Conservation (phyloP, 345 rosid genomes). For the Hypericum perforatum region DNA sequence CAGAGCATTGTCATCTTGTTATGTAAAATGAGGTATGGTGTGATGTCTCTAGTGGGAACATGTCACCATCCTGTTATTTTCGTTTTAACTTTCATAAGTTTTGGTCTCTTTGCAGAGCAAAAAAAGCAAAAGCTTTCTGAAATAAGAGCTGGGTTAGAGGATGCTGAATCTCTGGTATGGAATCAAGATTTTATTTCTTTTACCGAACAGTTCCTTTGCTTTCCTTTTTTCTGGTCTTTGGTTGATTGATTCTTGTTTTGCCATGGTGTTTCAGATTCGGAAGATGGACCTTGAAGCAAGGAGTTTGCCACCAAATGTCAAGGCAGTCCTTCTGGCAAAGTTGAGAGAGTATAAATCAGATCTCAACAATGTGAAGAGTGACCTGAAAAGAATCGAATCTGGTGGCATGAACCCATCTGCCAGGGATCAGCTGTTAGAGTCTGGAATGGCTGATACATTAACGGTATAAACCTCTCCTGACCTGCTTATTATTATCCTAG, state of each 20-base stretch:
- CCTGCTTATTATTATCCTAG: background rate
- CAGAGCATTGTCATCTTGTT: too few relatives aligned
- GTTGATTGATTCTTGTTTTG: background rate
- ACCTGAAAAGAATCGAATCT: background rate
- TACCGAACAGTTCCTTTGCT: background rate
- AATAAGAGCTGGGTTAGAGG: slow-evolving; percentile 19
- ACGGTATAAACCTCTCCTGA: background rate
- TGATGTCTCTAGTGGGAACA: too few relatives aligned
- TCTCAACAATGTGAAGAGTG: slow-evolving; percentile 5
- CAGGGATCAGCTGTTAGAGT: slow-evolving; percentile 1
- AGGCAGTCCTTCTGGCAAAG: slow-evolving; percentile 4
- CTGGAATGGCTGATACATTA: background rate
- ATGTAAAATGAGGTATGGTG: too few relatives aligned
- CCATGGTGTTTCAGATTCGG: background rate
- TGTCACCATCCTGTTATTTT: too few relatives aligned
- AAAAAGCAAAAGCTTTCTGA: slow-evolving; percentile 24
- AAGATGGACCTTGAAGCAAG: slow-evolving; percentile 5
- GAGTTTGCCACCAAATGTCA: slow-evolving; percentile 7
- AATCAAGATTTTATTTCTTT: background rate
- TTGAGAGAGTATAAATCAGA: slow-evolving; percentile 2
- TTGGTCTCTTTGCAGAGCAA: slow-evolving; percentile 15
- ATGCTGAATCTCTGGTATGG: slow-evolving; percentile 23
- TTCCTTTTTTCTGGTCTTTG: background rate
- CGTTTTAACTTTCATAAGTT: too few relatives aligned
- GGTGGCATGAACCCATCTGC: slow-evolving; percentile 1